Percentiles rank a stretch among this genome's conserved stretches.
Conservation (phyloP, 164 flowering plant genomes). For the Aristolochia contorta region DNA sequence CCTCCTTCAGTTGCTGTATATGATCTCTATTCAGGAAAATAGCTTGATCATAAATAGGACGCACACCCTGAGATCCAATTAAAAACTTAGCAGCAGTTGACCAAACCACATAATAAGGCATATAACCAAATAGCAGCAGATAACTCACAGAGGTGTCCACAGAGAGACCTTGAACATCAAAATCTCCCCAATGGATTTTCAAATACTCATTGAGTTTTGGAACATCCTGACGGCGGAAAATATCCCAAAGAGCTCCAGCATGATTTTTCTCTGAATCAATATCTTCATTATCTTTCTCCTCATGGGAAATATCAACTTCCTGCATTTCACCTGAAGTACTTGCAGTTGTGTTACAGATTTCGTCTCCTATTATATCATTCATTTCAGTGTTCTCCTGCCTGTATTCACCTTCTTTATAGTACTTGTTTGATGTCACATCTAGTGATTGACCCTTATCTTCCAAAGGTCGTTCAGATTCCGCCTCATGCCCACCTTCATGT, state of each 20-base stretch:
- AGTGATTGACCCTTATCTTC: constrained; percentile 24
- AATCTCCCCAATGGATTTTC: constrained; percentile 38
- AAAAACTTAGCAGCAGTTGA: not conserved
- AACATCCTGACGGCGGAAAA: constrained; percentile 78
- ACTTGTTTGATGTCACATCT: constrained; percentile 23
- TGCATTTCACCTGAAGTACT: constrained; percentile 2
- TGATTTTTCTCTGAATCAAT: constrained; percentile 13
- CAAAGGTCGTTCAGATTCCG: constrained; percentile 6
- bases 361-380: constrained; percentile 31
- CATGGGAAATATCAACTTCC: constrained; percentile 5
- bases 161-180: constrained; percentile 18
- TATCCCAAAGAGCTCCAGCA: constrained; percentile 74
- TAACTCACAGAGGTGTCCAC: constrained; percentile 29
- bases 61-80: constrained; percentile 34
- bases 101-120: not conserved
- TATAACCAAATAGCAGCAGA: not conserved
- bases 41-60: constrained; percentile 42
- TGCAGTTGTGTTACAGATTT: constrained; percentile 13
- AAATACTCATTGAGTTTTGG: constrained; percentile 64
- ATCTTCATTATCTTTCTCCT: constrained; percentile 18
- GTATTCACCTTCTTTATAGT: constrained; percentile 16
- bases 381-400: constrained; percentile 16
- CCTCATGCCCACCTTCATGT: constrained; percentile 11
- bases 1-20: constrained; percentile 60
- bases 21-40: constrained; percentile 50